Percentiles rank a stretch among this genome's conserved stretches.
phyloP scores from a whole-genome alignment of 306 rosid genomes.

The Prunus fruticosa region DNA sequence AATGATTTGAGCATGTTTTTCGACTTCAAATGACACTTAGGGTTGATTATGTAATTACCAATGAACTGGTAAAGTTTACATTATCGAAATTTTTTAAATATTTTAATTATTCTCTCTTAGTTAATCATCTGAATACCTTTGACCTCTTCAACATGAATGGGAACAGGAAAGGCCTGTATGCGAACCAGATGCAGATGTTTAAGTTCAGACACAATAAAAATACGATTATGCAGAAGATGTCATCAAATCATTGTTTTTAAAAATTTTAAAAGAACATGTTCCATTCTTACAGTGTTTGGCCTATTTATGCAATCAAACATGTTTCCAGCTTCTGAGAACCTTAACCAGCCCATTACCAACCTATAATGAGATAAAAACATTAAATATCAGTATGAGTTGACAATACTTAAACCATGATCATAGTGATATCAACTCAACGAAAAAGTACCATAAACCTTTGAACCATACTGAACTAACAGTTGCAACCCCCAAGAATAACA shows the following conservation, averaged over 20 bases:
- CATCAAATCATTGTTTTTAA: background rate
- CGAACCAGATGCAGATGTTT: constrained; percentile 15
- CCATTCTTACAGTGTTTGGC: constrained; percentile 71
- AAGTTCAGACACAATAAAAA: constrained; percentile 17
- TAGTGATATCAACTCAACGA: background rate
- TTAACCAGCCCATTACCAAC: constrained; percentile 90
- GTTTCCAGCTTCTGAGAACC: constrained; percentile 63
- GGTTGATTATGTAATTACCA: background rate
- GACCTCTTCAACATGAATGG: constrained; percentile 83
- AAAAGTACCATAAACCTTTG: background rate
- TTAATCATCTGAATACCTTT: constrained; percentile 46
- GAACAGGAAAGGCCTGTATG: constrained; percentile 72
- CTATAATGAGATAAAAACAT: constrained; percentile 38
- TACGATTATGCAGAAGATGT: background rate
- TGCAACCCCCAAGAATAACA: background rate
- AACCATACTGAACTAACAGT: background rate
- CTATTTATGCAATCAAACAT: constrained; percentile 68
- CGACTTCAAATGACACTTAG: background rate
- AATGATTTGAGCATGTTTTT: constrained; percentile 24
- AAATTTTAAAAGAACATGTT: background rate
- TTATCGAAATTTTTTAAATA: background rate
- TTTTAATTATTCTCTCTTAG: constrained; percentile 6
- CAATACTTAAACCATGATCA: constrained; percentile 4
- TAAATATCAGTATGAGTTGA: constrained; percentile 11
- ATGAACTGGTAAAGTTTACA: background rate